Evolutionary conservation across 2,329 filamentous ascomycete genomes (phyloP).

Genomic region (Zarea fungicola): DNA sequence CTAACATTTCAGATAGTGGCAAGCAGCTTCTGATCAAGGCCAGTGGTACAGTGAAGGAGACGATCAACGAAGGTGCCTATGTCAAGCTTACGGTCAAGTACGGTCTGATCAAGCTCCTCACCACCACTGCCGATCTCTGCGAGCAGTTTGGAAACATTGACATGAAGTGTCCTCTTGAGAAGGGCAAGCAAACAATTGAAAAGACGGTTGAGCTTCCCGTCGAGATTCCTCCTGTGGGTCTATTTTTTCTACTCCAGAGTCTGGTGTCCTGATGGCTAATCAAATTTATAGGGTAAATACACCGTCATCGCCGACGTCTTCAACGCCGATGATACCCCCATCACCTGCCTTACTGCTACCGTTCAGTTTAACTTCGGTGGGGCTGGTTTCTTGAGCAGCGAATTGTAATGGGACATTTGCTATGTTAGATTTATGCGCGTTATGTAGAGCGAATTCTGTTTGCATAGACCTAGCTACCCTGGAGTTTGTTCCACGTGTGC

Average conservation of each 20-base stretch:
- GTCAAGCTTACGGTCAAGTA: constrained; percentile 87
- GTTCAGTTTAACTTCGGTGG: constrained; percentile 53
- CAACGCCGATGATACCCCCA: constrained; percentile 63
- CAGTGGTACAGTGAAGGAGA: constrained; percentile 65
- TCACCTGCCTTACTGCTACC: constrained; percentile 80
- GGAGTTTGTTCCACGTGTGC: neutral
- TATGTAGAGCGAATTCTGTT: constrained; percentile 3
- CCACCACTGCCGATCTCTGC: constrained; percentile 76
- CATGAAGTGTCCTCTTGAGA: constrained; percentile 79
- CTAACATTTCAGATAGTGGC: constrained; percentile 53
- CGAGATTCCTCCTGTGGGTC: constrained; percentile 81
- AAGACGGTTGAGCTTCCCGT: constrained; percentile 82
- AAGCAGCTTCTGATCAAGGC: constrained; percentile 72
- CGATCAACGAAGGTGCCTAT: constrained; percentile 72
- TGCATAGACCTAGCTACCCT: constrained; percentile 6
- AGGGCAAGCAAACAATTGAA: constrained; percentile 65
- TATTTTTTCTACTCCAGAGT: neutral
- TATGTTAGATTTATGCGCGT: constrained; percentile 9
- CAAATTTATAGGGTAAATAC: constrained; percentile 68
- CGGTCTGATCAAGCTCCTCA: constrained; percentile 84
- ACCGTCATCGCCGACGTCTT: constrained; percentile 82
- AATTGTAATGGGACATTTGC: constrained; percentile 31
- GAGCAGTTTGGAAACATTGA: constrained; percentile 86
- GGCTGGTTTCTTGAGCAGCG: constrained; percentile 31
- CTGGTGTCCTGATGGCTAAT: constrained; percentile 17